These are phyloP conservation scores for Cercospora nicotianae DNA, from an alignment of 2,329 filamentous ascomycete genomes.

Conservation along the genomic window DNA sequence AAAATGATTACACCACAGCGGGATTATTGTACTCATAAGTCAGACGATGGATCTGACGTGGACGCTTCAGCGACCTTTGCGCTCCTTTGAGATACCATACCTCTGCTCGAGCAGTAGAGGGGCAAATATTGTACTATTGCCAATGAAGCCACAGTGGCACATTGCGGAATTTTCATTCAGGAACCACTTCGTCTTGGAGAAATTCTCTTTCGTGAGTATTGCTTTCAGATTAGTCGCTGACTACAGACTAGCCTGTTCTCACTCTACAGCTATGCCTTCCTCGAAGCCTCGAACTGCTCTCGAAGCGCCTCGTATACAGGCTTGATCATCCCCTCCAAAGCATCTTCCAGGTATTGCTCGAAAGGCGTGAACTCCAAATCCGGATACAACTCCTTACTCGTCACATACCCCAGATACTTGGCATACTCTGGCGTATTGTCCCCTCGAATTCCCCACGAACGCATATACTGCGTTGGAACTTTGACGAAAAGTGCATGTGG, in stretches of 20 bases:
- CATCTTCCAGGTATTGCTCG: constrained; percentile 43
- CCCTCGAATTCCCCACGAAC: constrained; percentile 51
- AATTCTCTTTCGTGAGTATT: not conserved
- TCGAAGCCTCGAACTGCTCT: constrained; percentile 55
- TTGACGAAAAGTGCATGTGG: constrained; percentile 4
- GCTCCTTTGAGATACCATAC: constrained; percentile 26
- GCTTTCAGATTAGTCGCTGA: not conserved
- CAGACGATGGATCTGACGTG: constrained; percentile 9
- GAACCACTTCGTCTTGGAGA: not conserved
- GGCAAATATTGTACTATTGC: constrained; percentile 15
- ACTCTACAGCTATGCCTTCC: constrained; percentile 17
- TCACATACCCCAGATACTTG: constrained; percentile 52
- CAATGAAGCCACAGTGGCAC: not conserved
- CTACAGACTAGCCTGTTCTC: not conserved
- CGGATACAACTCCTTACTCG: constrained; percentile 56
- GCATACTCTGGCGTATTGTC: constrained; percentile 58
- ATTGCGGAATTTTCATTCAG: not conserved
- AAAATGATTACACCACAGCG: constrained; percentile 24
- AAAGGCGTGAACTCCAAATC: constrained; percentile 48
- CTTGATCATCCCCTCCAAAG: constrained; percentile 44
- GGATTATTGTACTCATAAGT: constrained; percentile 22
- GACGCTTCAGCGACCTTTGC: constrained; percentile 18
- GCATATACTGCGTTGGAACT: constrained; percentile 47
- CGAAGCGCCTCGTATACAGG: constrained; percentile 27
- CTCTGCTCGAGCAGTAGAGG: constrained; percentile 8